Conservation (phyloP, 2,329 filamentous ascomycete genomes). For the Venturia effusa region DNA sequence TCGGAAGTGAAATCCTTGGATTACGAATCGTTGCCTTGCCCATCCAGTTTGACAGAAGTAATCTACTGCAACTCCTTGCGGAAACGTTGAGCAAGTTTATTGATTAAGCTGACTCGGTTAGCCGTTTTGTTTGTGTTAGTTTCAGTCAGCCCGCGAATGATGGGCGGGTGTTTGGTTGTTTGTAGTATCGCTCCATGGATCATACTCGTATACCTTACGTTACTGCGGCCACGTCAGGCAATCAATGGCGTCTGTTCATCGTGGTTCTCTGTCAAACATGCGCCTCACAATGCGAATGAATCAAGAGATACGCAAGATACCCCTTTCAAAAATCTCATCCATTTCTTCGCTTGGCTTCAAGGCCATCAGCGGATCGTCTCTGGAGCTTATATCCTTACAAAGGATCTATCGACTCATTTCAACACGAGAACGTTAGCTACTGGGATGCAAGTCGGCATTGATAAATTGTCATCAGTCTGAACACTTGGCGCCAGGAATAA, state of each 20-base stretch:
- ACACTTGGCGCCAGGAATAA: too few species aligned
- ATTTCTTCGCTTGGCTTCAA: too few species aligned
- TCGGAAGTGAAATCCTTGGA: not conserved
- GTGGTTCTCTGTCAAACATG: not conserved
- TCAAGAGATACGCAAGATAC: not conserved
- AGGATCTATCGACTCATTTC: too few species aligned
- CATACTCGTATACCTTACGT: too few species aligned
- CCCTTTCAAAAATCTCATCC: too few species aligned
- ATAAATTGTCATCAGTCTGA: too few species aligned
- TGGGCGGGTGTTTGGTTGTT: not conserved
- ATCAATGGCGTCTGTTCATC: not conserved
- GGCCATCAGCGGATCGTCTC: too few species aligned
- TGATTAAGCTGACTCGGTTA: not conserved
- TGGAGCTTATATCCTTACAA: too few species aligned
- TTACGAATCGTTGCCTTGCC: not conserved
- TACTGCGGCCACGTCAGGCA: not conserved
- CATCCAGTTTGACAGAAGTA: not conserved
- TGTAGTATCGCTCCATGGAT: not conserved
- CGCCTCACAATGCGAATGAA: not conserved
- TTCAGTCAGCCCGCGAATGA: not conserved
- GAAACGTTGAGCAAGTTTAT: conserved; percentile 3
- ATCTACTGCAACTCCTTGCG: not conserved
- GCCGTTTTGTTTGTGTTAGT: not conserved
- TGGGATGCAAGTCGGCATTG: too few species aligned
- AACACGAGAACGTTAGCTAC: too few species aligned